Percentiles rank a stretch among this genome's conserved stretches.
phyloP scores from a whole-genome alignment of 768 basidiomycete species.

The Neoboletus subvelutipes region DNA sequence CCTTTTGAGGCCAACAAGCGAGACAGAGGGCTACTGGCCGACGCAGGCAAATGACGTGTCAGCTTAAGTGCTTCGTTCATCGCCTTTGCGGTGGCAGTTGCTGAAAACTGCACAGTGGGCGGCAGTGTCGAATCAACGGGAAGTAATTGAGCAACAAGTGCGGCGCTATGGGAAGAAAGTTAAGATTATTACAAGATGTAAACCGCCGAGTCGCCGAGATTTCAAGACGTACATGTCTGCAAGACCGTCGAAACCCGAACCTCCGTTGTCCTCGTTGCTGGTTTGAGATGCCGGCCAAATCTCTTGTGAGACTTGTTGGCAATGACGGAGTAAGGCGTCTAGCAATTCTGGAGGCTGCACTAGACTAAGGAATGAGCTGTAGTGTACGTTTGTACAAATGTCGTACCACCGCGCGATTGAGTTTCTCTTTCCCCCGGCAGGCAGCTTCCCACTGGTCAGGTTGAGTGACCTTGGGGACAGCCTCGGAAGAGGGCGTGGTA shows the following conservation, averaged over 20 bases:
- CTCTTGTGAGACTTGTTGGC: slow-evolving; percentile 50
- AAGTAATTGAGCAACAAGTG: slow-evolving; percentile 43
- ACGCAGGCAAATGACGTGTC: slow-evolving; percentile 56
- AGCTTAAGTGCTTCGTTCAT: slow-evolving; percentile 60
- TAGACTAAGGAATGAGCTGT: slow-evolving; percentile 19
- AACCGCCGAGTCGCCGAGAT: background rate
- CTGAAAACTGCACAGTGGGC: slow-evolving; percentile 47
- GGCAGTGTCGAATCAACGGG: slow-evolving; percentile 54
- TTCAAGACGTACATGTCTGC: slow-evolving; percentile 54
- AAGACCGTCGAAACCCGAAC: slow-evolving; percentile 47
- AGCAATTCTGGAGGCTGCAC: slow-evolving; percentile 69
- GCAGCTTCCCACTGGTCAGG: slow-evolving; percentile 71
- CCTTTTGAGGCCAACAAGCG: slow-evolving; percentile 69
- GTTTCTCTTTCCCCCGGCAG: slow-evolving; percentile 52
- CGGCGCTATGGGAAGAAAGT: slow-evolving; percentile 34
- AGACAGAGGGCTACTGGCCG: slow-evolving; percentile 65
- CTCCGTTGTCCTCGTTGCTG: slow-evolving; percentile 35
- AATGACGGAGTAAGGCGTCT: slow-evolving; percentile 51
- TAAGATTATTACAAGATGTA: slow-evolving; percentile 7
- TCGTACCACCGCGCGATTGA: slow-evolving; percentile 66
- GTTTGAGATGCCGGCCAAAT: slow-evolving; percentile 47
- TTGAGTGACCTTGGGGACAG: slow-evolving; percentile 18
- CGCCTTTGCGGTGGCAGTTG: slow-evolving; percentile 57
- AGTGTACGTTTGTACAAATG: slow-evolving; percentile 13
- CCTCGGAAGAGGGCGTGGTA: slow-evolving; percentile 15